These are phyloP conservation scores for Hymenoscyphus occultus DNA, from an alignment of 2,329 filamentous ascomycete genomes.

Conservation along the genomic window DNA sequence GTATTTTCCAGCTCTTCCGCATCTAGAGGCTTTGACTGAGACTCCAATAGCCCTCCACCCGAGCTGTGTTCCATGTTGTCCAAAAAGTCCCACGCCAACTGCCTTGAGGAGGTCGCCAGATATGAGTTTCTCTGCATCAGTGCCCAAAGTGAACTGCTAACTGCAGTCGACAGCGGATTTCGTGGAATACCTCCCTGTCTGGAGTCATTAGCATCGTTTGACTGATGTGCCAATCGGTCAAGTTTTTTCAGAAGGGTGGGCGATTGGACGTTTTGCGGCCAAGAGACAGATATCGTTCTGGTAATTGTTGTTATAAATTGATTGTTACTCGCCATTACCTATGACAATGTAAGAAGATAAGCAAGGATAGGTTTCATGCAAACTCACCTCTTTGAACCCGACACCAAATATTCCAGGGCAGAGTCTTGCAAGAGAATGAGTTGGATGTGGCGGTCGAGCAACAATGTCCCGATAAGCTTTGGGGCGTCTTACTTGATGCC, in stretches of 20 bases:
- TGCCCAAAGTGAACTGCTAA: slow-evolving; percentile 26
- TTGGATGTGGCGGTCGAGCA: slow-evolving; percentile 16
- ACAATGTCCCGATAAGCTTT: slow-evolving; percentile 12
- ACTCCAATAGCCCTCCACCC: not conserved
- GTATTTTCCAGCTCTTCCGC: not conserved
- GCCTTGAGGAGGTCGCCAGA: slow-evolving; percentile 17
- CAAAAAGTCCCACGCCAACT: slow-evolving; percentile 8
- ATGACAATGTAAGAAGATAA: not conserved
- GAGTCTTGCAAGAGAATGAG: slow-evolving; percentile 21
- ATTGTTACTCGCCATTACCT: slow-evolving; percentile 26
- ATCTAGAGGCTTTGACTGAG: not conserved
- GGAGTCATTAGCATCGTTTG: not conserved
- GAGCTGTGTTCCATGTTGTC: not conserved
- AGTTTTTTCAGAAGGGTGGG: slow-evolving; percentile 26
- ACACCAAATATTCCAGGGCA: slow-evolving; percentile 31
- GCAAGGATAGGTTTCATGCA: not conserved
- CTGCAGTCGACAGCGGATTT: slow-evolving; percentile 12
- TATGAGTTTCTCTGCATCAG: slow-evolving; percentile 31
- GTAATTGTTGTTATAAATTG: slow-evolving; percentile 23
- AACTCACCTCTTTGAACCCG: slow-evolving; percentile 29
- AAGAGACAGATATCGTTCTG: slow-evolving; percentile 18
- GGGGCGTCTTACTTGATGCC: slow-evolving; percentile 4
- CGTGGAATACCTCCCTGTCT: not conserved
- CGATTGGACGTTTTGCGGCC: slow-evolving; percentile 24
- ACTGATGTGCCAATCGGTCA: slow-evolving; percentile 10